Evolutionary conservation across 441 rosid species (phyloP).

Genomic region (Populus tomentosa): DNA sequence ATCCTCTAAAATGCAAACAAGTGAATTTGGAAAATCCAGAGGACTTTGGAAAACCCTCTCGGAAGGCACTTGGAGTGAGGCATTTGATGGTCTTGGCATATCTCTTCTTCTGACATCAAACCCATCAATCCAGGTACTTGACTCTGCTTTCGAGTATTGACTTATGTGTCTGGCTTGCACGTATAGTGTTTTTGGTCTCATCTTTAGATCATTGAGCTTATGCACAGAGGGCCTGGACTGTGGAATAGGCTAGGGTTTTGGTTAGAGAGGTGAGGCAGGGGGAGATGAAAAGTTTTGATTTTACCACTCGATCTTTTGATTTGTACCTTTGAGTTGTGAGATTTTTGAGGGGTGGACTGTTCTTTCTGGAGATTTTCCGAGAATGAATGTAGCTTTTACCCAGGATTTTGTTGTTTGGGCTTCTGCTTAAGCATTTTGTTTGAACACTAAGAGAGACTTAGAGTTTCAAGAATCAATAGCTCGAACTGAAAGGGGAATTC

Average conservation of each 20-base stretch:
- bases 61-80: constrained; percentile 61
- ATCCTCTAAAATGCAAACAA: constrained; percentile 88
- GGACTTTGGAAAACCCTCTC: constrained; percentile 77
- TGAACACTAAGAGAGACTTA: not conserved
- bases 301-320: not conserved
- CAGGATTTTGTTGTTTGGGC: not conserved
- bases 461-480: not conserved
- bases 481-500: constrained; percentile 7
- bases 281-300: not conserved
- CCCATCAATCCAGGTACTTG: constrained; percentile 74
- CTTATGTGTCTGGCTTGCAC: not conserved
- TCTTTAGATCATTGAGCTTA: not conserved
- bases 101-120: constrained; percentile 81
- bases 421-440: not conserved
- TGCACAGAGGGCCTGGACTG: not conserved
- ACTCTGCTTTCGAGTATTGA: not conserved
- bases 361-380: not conserved
- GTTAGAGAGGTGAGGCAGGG: not conserved
- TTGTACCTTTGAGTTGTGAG: not conserved
- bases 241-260: not conserved
- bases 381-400: not conserved
- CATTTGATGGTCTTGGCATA: constrained; percentile 84
- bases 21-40: constrained; percentile 77
- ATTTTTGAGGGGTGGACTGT: not conserved
- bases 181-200: not conserved